Conservation (phyloP, 768 basidiomycete species). For the Boletus tylopilopsis region DNA sequence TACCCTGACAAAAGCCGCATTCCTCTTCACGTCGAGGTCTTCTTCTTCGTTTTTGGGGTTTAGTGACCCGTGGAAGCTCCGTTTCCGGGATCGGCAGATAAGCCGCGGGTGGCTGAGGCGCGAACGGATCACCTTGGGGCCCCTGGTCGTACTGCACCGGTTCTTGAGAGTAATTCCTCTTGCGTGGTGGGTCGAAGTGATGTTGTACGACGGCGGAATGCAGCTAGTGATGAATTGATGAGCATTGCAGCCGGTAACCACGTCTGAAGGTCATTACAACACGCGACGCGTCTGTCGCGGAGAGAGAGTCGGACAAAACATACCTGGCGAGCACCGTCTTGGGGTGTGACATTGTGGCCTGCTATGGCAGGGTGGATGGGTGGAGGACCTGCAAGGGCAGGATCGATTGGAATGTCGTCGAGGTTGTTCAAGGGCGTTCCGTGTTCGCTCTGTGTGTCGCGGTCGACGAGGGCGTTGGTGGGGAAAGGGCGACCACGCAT, state of each 20-base stretch:
- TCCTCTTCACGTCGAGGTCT: constrained; percentile 51
- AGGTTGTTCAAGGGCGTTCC: constrained; percentile 54
- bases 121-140: constrained; percentile 82
- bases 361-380: constrained; percentile 54
- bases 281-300: constrained; percentile 67
- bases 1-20: constrained; percentile 79
- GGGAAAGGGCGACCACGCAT: constrained; percentile 65
- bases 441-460: constrained; percentile 55
- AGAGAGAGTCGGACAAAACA: constrained; percentile 26
- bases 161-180: constrained; percentile 28
- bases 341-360: constrained; percentile 18
- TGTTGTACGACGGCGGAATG: constrained; percentile 31
- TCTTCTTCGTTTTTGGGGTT: constrained; percentile 45
- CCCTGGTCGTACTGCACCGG: constrained; percentile 62
- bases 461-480: constrained; percentile 41
- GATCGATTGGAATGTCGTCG: constrained; percentile 80
- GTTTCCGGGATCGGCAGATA: constrained; percentile 49
- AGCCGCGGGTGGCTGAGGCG: constrained; percentile 54
- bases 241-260: constrained; percentile 18
- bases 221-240: constrained; percentile 20
- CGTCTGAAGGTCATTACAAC: constrained; percentile 37
- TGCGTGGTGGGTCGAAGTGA: constrained; percentile 12
- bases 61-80: constrained; percentile 39
- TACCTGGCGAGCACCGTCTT: constrained; percentile 32
- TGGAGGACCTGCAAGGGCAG: constrained; percentile 50